phyloP scores from a whole-genome alignment of 371 early-diverging fungal genomes.

The Neoconidiobolus thromboides region DNA sequence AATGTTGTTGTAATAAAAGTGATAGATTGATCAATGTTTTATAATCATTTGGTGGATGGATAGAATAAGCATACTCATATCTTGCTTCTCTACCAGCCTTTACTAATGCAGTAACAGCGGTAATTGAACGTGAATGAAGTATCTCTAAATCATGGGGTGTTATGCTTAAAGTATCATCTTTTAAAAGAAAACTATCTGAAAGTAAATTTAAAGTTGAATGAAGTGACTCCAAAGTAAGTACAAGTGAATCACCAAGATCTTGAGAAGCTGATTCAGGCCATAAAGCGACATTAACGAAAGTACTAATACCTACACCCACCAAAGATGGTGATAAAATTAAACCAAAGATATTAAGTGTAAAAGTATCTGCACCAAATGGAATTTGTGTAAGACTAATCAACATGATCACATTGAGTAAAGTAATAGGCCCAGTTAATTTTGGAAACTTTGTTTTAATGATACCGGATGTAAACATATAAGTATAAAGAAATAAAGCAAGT shows the following conservation, averaged over 20 bases:
- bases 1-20: neutral
- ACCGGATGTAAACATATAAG: neutral
- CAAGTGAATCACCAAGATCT: neutral
- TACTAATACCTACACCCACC: neutral
- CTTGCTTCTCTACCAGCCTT: constrained; percentile 4
- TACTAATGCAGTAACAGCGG: neutral
- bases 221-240: neutral
- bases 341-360: neutral
- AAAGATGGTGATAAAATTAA: neutral
- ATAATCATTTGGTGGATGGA: constrained; percentile 4
- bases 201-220: neutral
- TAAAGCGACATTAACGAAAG: neutral
- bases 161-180: neutral
- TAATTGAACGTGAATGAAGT: neutral
- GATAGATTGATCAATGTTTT: neutral
- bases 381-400: neutral
- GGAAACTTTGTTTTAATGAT: neutral
- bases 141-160: neutral
- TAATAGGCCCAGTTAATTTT: neutral
- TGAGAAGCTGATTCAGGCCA: constrained; percentile 4
- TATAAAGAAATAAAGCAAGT: neutral
- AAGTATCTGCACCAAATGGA: neutral
- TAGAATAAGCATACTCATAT: constrained; percentile 2
- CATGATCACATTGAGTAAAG: neutral
- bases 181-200: neutral